Evolutionary conservation across 306 rosid species (phyloP).

Genomic region (Macrotyloma uniflorum): DNA sequence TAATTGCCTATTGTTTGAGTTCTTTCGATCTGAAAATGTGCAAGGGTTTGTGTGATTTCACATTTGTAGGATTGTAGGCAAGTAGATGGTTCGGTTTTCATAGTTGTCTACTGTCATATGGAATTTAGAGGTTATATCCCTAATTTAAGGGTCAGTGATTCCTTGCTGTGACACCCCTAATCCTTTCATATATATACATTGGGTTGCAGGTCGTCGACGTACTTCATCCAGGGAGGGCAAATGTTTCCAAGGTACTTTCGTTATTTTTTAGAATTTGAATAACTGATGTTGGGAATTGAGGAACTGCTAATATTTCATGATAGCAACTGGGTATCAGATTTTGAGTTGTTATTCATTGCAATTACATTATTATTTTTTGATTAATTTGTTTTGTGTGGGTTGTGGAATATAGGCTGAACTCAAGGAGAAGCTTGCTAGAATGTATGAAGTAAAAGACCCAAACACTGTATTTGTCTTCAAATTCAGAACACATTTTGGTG

Average conservation of each 20-base stretch:
- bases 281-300: too few relatives aligned
- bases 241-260: conserved; percentile 75
- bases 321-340: neutral
- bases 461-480: conserved; percentile 84
- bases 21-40: neutral
- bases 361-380: too few relatives aligned
- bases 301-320: neutral
- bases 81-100: neutral
- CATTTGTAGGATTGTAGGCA: neutral
- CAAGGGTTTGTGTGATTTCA: neutral
- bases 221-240: conserved; percentile 93
- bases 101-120: neutral
- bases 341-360: neutral
- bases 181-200: neutral
- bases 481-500: conserved; percentile 94
- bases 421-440: conserved; percentile 80
- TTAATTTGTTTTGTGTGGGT: neutral
- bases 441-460: conserved; percentile 85
- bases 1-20: too few relatives aligned
- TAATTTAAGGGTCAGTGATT: neutral
- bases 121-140: neutral
- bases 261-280: neutral
- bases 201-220: conserved; percentile 71
- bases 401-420: conserved; percentile 66
- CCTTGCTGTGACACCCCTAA: neutral